Conservation (phyloP, 352 stramenopile genomes). For the Phytophthora pinifolia region DNA sequence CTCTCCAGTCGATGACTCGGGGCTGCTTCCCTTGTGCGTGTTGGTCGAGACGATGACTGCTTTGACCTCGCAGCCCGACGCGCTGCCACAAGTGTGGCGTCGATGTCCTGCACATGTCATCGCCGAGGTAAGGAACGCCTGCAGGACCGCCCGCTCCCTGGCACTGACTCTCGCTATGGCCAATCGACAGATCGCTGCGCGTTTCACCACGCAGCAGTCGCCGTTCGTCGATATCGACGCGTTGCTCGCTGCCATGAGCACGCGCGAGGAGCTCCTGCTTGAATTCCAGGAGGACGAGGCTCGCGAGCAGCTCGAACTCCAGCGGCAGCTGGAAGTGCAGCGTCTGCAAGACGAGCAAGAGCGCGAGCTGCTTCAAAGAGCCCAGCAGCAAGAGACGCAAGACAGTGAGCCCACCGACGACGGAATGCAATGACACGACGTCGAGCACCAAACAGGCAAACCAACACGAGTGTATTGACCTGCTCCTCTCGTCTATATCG, state of each 20-base stretch:
- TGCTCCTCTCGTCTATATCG: slow-evolving; percentile 24
- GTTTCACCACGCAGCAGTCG: slow-evolving; percentile 29
- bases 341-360: neutral
- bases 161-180: neutral
- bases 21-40: slow-evolving; percentile 26
- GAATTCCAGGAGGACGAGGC: slow-evolving; percentile 27
- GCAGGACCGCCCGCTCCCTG: neutral
- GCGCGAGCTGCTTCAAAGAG: slow-evolving; percentile 3
- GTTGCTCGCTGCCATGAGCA: slow-evolving; percentile 36
- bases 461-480: slow-evolving; percentile 21
- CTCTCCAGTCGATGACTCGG: slow-evolving; percentile 18
- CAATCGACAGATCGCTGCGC: slow-evolving; percentile 34
- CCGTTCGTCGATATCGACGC: slow-evolving; percentile 40
- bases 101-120: slow-evolving; percentile 40
- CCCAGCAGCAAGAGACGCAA: neutral
- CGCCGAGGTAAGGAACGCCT: slow-evolving; percentile 34
- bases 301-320: neutral
- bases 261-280: slow-evolving; percentile 26
- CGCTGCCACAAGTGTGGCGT: slow-evolving; percentile 46
- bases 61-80: slow-evolving; percentile 35
- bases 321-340: slow-evolving; percentile 8
- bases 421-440: no score
- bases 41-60: slow-evolving; percentile 39
- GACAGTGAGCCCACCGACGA: neutral
- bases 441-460: slow-evolving; percentile 2